These are phyloP conservation scores for Thielaviopsis populi DNA, from an alignment of 2,329 filamentous ascomycete genomes.

Conservation along the genomic window DNA sequence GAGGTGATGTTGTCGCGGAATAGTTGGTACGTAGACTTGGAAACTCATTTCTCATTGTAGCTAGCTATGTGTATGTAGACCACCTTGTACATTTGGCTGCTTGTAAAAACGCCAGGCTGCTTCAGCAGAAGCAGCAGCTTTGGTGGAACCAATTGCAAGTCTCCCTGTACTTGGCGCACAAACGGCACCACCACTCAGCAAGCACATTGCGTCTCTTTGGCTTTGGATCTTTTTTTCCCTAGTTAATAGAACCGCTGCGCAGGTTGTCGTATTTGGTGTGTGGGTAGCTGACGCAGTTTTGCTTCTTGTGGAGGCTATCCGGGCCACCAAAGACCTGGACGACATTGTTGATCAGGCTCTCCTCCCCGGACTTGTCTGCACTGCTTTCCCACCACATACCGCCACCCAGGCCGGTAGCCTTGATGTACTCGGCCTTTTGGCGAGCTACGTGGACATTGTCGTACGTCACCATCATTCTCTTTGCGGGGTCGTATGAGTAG, in stretches of 20 bases:
- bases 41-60: neutral
- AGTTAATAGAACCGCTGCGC: constrained; percentile 38
- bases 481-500: constrained; percentile 56
- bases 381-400: constrained; percentile 98
- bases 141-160: neutral
- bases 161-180: constrained; percentile 17
- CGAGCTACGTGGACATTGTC: constrained; percentile 54
- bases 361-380: constrained; percentile 49
- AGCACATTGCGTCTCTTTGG: neutral
- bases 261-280: constrained; percentile 58
- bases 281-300: constrained; percentile 50
- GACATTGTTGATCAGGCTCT: constrained; percentile 54
- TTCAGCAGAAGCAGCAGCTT: neutral
- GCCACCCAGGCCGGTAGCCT: constrained; percentile 53
- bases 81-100: neutral
- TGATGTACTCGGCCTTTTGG: constrained; percentile 59
- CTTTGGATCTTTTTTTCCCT: constrained; percentile 20
- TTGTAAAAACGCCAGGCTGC: too few relatives aligned
- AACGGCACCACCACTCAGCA: neutral
- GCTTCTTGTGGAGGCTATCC: constrained; percentile 32
- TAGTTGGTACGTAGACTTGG: neutral
- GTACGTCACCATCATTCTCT: constrained; percentile 60
- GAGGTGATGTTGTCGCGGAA: too few relatives aligned
- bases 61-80: neutral
- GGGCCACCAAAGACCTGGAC: constrained; percentile 44